Base-by-base conservation (phyloP, 2,329 filamentous ascomycete species). In the Escovopsis sp. region DNA sequence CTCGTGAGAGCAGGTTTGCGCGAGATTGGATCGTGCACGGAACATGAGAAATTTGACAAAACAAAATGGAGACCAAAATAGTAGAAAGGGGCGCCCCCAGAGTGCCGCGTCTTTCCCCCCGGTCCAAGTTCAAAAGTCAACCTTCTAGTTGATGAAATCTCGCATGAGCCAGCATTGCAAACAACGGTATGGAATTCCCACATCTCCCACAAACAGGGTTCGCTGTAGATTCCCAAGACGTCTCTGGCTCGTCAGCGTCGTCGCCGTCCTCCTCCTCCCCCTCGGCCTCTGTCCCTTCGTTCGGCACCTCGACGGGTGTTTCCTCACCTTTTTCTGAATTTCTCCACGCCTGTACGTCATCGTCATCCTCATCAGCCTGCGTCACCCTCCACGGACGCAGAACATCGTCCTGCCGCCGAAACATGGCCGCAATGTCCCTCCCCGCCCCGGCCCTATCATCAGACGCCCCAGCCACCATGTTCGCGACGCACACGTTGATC, bases 401-500 rank as follows among this genome's bases (percentile, higher is more conserved):
- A 28, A 77, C 72, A 37, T 76, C 70, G 40, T 85, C 79, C 56
- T 93, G 86, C 43, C 69, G 70, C 53, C 68, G 77, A 57, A 95
- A 93, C 86, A 95, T 93, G 53, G 68, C 73, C 1, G 73, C 72
- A 50, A 95, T 94, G 53, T 94, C 80, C 48, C 82, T 70, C 1
- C 84, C 85, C n/a, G 64, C 67, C 28, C 71, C 73, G 9, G 65
- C 62, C 45, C 68, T 63, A 34, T 60, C 59, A 33, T 72, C 67
- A 12, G 65, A 65, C 4, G 73, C 75, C 12, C 65, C 67, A 35
- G 72, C 66, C 2, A 71, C 71, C 80, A 96, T 89, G 56, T 94
- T 94, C 12, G 84, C 82, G 7, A 85, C 87, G 38, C 85, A 88
- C 19, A 96, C 66, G 49, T 95, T 96, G 45, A 96, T 68, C 41